These are phyloP conservation scores for Coelastrella sp. DNA, from an alignment of 139 green algal species.

Conservation along the genomic window DNA sequence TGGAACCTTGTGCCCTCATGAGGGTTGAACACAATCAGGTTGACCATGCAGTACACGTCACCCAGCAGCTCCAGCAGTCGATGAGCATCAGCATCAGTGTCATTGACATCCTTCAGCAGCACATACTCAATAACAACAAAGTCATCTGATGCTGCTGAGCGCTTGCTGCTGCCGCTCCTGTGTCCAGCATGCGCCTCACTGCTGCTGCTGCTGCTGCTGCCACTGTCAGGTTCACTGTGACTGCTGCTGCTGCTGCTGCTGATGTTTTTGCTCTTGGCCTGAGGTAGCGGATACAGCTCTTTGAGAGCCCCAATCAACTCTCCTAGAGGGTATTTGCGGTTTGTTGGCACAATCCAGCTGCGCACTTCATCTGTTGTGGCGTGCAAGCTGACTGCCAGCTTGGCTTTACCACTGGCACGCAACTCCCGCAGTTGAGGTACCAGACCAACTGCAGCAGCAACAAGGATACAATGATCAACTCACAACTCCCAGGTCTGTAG, in stretches of 20 bases:
- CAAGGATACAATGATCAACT: not conserved
- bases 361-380: constrained; percentile 88
- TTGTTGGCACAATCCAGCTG: constrained; percentile 86
- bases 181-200: not conserved
- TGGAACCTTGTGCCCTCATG: constrained; percentile 66
- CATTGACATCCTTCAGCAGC: constrained; percentile 91
- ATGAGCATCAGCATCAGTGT: constrained; percentile 82
- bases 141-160: constrained; percentile 9
- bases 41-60: constrained; percentile 69
- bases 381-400: constrained; percentile 92
- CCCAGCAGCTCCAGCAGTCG: constrained; percentile 64
- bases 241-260: constrained; percentile 30
- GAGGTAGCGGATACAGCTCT: constrained; percentile 65
- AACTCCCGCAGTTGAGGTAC: constrained; percentile 37
- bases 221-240: not conserved
- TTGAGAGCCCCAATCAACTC: constrained; percentile 66
- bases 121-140: constrained; percentile 92
- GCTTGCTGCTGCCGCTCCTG: not conserved
- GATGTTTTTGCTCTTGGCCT: not conserved
- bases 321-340: constrained; percentile 70
- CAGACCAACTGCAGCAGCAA: constrained; percentile 30
- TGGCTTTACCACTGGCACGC: constrained; percentile 52
- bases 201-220: constrained; percentile 4
- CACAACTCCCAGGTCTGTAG: too few relatives aligned
- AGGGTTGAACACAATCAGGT: constrained; percentile 91